Percentiles rank a stretch among this genome's conserved stretches.
Conservation (phyloP, 2,329 filamentous ascomycete species). For the Cryphonectria carpinicola region DNA sequence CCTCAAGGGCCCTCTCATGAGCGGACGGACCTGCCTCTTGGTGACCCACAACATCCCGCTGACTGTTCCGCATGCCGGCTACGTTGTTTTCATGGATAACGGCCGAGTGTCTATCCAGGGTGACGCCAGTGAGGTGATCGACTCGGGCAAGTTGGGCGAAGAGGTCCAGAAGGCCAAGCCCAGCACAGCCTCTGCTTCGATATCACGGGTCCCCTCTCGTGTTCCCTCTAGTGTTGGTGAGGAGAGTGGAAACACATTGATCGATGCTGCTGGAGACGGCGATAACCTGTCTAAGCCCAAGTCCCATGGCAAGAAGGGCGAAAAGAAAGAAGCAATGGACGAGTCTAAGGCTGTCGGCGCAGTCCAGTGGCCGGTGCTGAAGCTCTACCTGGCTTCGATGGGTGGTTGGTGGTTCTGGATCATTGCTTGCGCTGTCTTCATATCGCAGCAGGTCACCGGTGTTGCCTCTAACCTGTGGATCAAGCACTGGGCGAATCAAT, state of each 20-base stretch:
- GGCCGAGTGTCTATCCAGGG: slow-evolving; percentile 79
- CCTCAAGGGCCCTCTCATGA: slow-evolving; percentile 87
- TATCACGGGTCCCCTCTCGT: slow-evolving; percentile 77
- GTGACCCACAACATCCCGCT: slow-evolving; percentile 96
- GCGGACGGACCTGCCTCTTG: slow-evolving; percentile 84
- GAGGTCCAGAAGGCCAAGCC: slow-evolving; percentile 76
- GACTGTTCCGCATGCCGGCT: slow-evolving; percentile 78
- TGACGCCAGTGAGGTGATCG: slow-evolving; percentile 75
- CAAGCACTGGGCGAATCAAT: slow-evolving; percentile 91
- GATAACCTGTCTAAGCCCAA: slow-evolving; percentile 50
- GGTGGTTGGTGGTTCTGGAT: slow-evolving; percentile 97
- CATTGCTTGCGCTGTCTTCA: slow-evolving; percentile 74
- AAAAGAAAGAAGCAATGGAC: slow-evolving; percentile 60
- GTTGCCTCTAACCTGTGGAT: slow-evolving; percentile 96
- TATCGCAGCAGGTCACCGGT: slow-evolving; percentile 79
- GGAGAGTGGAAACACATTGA: slow-evolving; percentile 58
- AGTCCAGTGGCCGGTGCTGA: slow-evolving; percentile 85
- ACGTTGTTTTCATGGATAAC: slow-evolving; percentile 85
- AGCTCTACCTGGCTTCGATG: slow-evolving; percentile 87
- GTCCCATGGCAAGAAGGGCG: slow-evolving; percentile 49
- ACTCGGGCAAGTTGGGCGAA: slow-evolving; percentile 86
- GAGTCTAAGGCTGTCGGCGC: slow-evolving; percentile 85
- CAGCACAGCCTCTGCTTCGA: slow-evolving; percentile 69
- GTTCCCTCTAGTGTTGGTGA: slow-evolving; percentile 76
- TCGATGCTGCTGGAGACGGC: slow-evolving; percentile 55